Evolutionary conservation across 192 early-diverging fungal genomes (phyloP), one percentile per base, ranked within the genome.

Genomic region (Gryganskiella cystojenkinii): DNA sequence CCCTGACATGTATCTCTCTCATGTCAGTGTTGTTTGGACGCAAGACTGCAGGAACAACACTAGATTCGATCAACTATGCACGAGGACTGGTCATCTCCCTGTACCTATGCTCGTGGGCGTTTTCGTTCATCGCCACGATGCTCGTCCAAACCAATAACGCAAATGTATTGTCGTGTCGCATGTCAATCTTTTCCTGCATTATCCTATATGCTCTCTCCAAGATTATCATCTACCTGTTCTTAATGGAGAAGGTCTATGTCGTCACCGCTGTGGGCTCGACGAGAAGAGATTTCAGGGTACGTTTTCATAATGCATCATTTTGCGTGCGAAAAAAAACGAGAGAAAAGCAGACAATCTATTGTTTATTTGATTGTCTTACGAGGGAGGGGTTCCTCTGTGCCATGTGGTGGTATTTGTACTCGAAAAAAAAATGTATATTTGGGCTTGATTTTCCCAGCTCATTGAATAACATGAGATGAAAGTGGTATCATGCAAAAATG

Each of bases 41-140:
- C 55, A 67, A 67, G 55, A 58, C 45, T 13, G 54, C 65, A 13
- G 65, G 45, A 22, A 67, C 65, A 20, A 56, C 45, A 8, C 7
- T 67, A 15, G 57, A 17, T 0, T 46, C 27, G 13, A 58, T 67
- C 46, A 85, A 71, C 30, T 83, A 85, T 66, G 81, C 82, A 13
- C 72, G 75, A 2, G 42, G 79, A 2, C 44, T 83, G 3, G 80
- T 85, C 7, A 61, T 83, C 2, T 45, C 79, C 0, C 30, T 85
- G 2, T 81, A 85, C 37, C 34, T 67, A 1, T 44, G 47, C 28
- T 81, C 82, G 25, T 85, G 84, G 81, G 54, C 76, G 0, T 85
- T 85, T 50, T 53, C 80, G 13, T 57, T 61, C 33, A 73, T 72
- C 1, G 66, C 80, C 2, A 66, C 71, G 0, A 20, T 79, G 3